phyloP scores from a whole-genome alignment of 768 basidiomycete species.

The Tylopilus intermedius region DNA sequence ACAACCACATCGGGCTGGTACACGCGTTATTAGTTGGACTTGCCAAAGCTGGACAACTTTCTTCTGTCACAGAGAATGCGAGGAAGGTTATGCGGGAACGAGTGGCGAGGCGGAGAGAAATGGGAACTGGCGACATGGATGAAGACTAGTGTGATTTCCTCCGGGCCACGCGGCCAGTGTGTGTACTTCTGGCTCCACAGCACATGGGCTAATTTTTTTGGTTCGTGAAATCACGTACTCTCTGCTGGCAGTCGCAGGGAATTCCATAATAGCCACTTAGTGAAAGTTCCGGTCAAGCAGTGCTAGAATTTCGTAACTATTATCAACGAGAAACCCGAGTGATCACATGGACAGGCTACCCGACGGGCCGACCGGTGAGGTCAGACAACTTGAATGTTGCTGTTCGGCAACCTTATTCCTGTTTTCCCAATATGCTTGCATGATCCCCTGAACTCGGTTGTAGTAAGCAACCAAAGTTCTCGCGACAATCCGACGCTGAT shows the following conservation, averaged over 20 bases:
- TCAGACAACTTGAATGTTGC: not conserved
- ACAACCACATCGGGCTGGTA: constrained; percentile 81
- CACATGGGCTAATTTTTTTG: not conserved
- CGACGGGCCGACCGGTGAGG: not conserved
- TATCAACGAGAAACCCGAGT: not conserved
- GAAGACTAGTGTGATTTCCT: constrained; percentile 30
- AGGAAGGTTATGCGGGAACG: constrained; percentile 41
- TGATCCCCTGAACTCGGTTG: not conserved
- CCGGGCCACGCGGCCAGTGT: not conserved
- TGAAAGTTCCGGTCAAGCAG: constrained; percentile 10
- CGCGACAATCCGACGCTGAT: constrained; percentile 3
- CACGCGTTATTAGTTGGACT: constrained; percentile 70
- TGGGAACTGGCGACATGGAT: constrained; percentile 39
- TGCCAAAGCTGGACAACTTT: constrained; percentile 64
- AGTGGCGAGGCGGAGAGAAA: constrained; percentile 36
- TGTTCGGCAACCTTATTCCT: not conserved
- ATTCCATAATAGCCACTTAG: constrained; percentile 5
- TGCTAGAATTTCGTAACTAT: constrained; percentile 12
- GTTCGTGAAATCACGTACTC: constrained; percentile 1
- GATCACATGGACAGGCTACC: not conserved
- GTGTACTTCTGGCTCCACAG: constrained; percentile 3
- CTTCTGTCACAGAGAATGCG: constrained; percentile 44
- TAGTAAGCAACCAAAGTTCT: not conserved
- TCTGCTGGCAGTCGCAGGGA: not conserved
- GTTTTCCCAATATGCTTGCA: not conserved